Conservation (phyloP, 129 eudicot genomes). For the Centella asiatica region DNA sequence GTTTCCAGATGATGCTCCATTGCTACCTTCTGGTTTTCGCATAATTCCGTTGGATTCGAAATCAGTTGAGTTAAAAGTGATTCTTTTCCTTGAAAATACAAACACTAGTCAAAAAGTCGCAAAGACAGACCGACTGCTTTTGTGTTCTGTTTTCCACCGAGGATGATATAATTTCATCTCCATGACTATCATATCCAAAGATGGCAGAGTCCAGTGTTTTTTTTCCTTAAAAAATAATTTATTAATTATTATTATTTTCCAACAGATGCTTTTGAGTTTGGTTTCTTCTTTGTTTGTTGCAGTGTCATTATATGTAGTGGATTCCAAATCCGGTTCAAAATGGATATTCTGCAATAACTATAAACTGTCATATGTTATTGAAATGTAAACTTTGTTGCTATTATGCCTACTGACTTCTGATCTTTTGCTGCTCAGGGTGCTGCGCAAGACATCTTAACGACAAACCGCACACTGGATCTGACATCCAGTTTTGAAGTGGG, state of each 20-base stretch:
- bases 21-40: slow-evolving; percentile 92
- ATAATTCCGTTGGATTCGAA: slow-evolving; percentile 81
- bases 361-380: too few relatives aligned
- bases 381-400: too few relatives aligned
- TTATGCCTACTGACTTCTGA: not conserved
- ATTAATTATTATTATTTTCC: too few relatives aligned
- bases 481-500: slow-evolving; percentile 96
- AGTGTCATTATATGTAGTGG: not conserved
- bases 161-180: not conserved
- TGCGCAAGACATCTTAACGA: slow-evolving; percentile 31
- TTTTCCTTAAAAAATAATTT: too few relatives aligned
- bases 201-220: too few relatives aligned
- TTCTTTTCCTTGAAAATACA: too few relatives aligned
- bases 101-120: too few relatives aligned
- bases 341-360: too few relatives aligned
- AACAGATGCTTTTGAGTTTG: not conserved
- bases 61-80: slow-evolving; percentile 58
- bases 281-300: not conserved
- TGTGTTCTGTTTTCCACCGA: not conserved
- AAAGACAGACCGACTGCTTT: not conserved
- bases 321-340: not conserved
- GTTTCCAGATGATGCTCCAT: slow-evolving; percentile 90
- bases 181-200: not conserved
- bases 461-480: slow-evolving; percentile 79
- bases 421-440: slow-evolving; percentile 42